Evolutionary conservation across 2,329 filamentous ascomycete genomes (phyloP), one percentile per base, ranked within the genome.

Genomic region (Fusarium decemcellulare): DNA sequence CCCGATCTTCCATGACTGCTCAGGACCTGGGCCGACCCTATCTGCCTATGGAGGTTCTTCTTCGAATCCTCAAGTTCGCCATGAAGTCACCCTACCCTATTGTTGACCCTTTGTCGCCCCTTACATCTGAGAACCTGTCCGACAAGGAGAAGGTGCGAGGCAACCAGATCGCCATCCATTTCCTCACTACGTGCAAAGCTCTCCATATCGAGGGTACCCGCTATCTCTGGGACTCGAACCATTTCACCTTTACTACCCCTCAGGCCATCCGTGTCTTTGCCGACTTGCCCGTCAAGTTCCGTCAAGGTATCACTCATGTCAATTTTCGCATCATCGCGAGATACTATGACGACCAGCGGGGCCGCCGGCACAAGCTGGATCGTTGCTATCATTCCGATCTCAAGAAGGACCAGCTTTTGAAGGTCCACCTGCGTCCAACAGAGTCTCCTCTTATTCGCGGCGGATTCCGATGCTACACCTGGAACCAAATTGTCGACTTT

Each of bases 401-500:
- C 43, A 82, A 79, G 62, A 82, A 79, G 55, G 77, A 81, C 8
- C 77, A 84, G 16, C 73, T 73, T 10, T 77, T 88, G 37, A 80
- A 78, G 43, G 79, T 86, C 5, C 77, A 81, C 29, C 78, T 76
- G 34, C 81, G 85, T 2, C 78, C 81, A 18, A 83, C 79, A 42
- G 85, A 86, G 55, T 79, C 81, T 3, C 83, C 79, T 14, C 77
- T 86, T 29, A 79, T 84, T 32, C 82, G 84, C n/a, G 81, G 82
- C 23, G 86, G 86, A 16, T 87, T 88, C 64, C 83, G 85, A 48
- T 85, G 83, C 70, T 88, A 88, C 73, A 81, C 84, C 4, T 88
- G 86, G 86, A 81, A 81, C 36, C 86, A 88, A 70, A 78, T 87
- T 32, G 77, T 83, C 12, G 86, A 88, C 72, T 88, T 88, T 59